phyloP scores from a whole-genome alignment of 1,284 basidiomycete species.

The Takashimella tepidaria region DNA sequence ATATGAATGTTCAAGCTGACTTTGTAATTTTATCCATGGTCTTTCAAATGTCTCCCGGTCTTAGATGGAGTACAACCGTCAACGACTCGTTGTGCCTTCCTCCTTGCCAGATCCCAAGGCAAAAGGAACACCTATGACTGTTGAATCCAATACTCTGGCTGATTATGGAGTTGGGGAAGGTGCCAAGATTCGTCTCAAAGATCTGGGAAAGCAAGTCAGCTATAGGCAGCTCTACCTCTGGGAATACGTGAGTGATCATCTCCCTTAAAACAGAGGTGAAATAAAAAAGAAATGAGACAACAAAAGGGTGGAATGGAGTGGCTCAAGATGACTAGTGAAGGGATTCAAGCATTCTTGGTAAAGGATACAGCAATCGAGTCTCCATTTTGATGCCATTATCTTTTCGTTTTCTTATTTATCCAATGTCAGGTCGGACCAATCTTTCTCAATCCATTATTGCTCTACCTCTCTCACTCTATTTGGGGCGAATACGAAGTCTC shows the following conservation, averaged over 20 bases:
- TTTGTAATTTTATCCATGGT: background rate
- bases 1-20: no score
- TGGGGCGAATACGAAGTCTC: conserved; percentile 38
- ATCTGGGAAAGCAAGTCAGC: conserved; percentile 78
- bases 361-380: no score
- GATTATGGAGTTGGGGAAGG: conserved; percentile 58
- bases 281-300: background rate
- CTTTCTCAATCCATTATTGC: conserved; percentile 83
- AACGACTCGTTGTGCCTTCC: conserved; percentile 57
- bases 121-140: conserved; percentile 54
- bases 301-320: background rate
- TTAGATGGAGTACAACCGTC: conserved; percentile 65
- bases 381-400: no score
- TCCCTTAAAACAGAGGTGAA: background rate
- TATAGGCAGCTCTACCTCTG: conserved; percentile 81
- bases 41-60: no score
- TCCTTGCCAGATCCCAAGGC: conserved; percentile 17
- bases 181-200: conserved; percentile 66
- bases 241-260: conserved; percentile 86
- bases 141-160: conserved; percentile 59
- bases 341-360: no score
- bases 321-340: background rate
- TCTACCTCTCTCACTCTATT: conserved; percentile 54
- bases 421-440: conserved; percentile 87
- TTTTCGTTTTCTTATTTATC: no score